These are phyloP conservation scores for Nakazawaea ernobii DNA, from an alignment of 805 yeast genomes.

Conservation along the genomic window DNA sequence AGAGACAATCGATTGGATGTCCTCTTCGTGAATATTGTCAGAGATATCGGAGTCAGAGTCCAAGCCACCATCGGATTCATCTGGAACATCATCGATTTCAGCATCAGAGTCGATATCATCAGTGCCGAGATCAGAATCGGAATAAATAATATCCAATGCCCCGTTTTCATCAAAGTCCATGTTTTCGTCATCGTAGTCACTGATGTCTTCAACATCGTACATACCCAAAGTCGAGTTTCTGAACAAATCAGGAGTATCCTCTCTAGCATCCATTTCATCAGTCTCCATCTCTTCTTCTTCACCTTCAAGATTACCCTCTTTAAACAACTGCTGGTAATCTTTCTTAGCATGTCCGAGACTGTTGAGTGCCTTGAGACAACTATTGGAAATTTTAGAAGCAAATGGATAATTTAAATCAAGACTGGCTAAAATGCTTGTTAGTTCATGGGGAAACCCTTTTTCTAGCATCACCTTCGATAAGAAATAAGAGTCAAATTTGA, in stretches of 20 bases:
- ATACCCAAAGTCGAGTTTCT: conserved; percentile 88
- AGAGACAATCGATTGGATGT: conserved; percentile 14
- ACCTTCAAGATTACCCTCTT: conserved; percentile 39
- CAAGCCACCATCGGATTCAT: conserved; percentile 14
- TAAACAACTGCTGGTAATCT: conserved; percentile 52
- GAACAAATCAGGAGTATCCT: conserved; percentile 78
- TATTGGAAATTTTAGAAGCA: conserved; percentile 52
- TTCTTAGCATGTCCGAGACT: conserved; percentile 50
- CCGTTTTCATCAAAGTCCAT: conserved; percentile 14
- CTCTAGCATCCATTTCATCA: conserved; percentile 52
- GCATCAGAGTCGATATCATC: conserved; percentile 23
- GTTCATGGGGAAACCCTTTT: conserved; percentile 49
- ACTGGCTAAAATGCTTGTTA: conserved; percentile 55
- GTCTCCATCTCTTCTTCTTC: conserved; percentile 53
- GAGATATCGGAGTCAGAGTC: conserved; percentile 12
- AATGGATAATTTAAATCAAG: conserved; percentile 73
- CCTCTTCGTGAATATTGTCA: conserved; percentile 13
- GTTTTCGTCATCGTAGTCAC: conserved; percentile 48
- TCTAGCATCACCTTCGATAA: conserved; percentile 67
- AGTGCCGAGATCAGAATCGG: conserved; percentile 26
- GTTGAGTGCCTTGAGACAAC: conserved; percentile 54
- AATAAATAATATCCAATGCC: conserved; percentile 24
- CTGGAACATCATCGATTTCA: conserved; percentile 19
- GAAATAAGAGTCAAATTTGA: conserved; percentile 55
- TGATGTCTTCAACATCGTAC: conserved; percentile 79